These are phyloP conservation scores for Suillus alpinus DNA, from an alignment of 768 basidiomycete species.

Conservation along the genomic window DNA sequence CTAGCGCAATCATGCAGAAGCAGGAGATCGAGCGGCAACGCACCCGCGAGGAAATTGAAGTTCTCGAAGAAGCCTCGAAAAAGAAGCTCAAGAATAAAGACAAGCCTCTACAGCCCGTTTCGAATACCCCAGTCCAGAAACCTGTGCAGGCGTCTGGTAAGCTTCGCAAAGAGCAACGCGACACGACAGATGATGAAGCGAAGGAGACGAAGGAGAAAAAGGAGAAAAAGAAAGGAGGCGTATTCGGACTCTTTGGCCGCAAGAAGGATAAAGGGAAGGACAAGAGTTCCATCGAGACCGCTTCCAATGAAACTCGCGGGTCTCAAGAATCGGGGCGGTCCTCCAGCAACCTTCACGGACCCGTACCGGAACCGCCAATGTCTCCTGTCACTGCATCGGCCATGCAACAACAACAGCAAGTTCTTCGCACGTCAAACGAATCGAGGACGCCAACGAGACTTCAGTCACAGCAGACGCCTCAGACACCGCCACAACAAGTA, in stretches of 20 bases:
- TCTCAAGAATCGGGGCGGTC: conserved; percentile 69
- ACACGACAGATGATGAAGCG: conserved; percentile 40
- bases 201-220: conserved; percentile 51
- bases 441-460: conserved; percentile 16
- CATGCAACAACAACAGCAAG: conserved; percentile 57
- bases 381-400: conserved; percentile 55
- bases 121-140: conserved; percentile 18
- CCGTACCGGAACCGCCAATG: conserved; percentile 26
- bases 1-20: conserved; percentile 41
- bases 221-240: conserved; percentile 63
- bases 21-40: conserved; percentile 56
- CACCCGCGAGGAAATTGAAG: conserved; percentile 47
- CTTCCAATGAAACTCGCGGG: conserved; percentile 43
- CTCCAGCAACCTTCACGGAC: conserved; percentile 37
- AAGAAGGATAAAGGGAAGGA: conserved; percentile 77
- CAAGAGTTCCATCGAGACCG: conserved; percentile 52
- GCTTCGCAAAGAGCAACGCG: conserved; percentile 44
- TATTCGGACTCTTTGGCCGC: conserved; percentile 76
- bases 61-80: conserved; percentile 42
- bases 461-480: conserved; percentile 25
- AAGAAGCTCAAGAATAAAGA: conserved; percentile 51
- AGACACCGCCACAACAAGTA: conserved; percentile 25
- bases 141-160: conserved; percentile 25
- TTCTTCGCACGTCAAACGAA: conserved; percentile 21
- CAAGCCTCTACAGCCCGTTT: conserved; percentile 34